Conservation (phyloP, 331 rosid species). For the Malus hybrid region DNA sequence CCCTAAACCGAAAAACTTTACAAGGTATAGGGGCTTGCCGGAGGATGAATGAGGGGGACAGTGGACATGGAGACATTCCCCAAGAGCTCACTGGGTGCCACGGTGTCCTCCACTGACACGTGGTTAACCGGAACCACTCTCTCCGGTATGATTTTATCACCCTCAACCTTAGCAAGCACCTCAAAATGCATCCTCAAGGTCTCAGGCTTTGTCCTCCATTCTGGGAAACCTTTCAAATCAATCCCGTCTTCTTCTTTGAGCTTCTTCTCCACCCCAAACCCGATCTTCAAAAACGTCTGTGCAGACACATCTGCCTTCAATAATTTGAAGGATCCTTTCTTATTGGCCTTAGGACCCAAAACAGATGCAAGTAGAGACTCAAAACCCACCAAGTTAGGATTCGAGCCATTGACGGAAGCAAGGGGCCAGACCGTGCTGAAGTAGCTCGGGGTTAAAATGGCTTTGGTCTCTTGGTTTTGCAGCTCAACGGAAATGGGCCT, state of each 20-base stretch:
- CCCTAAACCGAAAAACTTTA: slow-evolving; percentile 13
- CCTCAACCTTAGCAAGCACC: slow-evolving; percentile 84
- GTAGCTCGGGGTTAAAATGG: slow-evolving; percentile 55
- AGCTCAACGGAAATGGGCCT: slow-evolving; percentile 32
- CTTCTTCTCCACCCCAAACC: slow-evolving; percentile 82
- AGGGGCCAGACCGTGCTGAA: slow-evolving; percentile 78
- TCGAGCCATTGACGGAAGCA: slow-evolving; percentile 73
- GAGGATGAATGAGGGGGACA: slow-evolving; percentile 43
- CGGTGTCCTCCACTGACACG: slow-evolving; percentile 43
- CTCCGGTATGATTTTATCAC: slow-evolving; percentile 74
- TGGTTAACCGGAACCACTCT: slow-evolving; percentile 53
- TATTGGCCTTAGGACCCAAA: slow-evolving; percentile 58
- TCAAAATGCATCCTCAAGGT: slow-evolving; percentile 63
- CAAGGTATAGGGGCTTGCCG: slow-evolving; percentile 45
- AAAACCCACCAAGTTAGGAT: slow-evolving; percentile 63
- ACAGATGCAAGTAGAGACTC: slow-evolving; percentile 70
- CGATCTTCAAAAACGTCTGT: slow-evolving; percentile 74
- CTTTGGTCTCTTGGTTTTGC: slow-evolving; percentile 34
- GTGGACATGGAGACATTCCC: slow-evolving; percentile 60
- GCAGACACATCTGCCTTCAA: slow-evolving; percentile 84
- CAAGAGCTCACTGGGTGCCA: slow-evolving; percentile 20
- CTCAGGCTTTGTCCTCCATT: slow-evolving; percentile 86
- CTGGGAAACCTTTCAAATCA: slow-evolving; percentile 48
- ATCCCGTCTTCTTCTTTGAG: slow-evolving; percentile 60
- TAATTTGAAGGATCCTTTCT: slow-evolving; percentile 79